phyloP scores from a whole-genome alignment of 768 basidiomycete genomes.

The Pleurotus citrinopileatus region DNA sequence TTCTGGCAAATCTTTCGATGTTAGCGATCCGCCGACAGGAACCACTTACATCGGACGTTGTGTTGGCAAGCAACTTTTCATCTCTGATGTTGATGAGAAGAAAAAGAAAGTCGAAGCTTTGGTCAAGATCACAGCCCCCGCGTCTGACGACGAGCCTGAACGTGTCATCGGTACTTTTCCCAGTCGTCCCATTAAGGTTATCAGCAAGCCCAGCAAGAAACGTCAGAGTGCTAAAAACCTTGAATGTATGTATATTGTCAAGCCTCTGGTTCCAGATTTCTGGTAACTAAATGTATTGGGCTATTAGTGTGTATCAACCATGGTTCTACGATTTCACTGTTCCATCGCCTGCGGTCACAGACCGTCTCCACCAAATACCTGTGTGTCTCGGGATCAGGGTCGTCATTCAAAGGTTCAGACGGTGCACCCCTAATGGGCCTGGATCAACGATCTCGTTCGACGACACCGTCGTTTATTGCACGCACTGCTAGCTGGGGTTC shows the following conservation, averaged over 20 bases:
- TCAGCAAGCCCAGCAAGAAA: slow-evolving; percentile 98
- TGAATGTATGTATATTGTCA: slow-evolving; percentile 61
- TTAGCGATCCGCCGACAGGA: slow-evolving; percentile 71
- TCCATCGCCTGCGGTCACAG: slow-evolving; percentile 94
- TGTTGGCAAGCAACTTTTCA: slow-evolving; percentile 93
- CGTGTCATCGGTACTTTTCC: slow-evolving; percentile 87
- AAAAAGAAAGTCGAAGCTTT: slow-evolving; percentile 94
- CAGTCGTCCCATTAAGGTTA: slow-evolving; percentile 95
- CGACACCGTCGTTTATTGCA: slow-evolving; percentile 84
- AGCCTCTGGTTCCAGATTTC: slow-evolving; percentile 13
- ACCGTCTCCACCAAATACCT: slow-evolving; percentile 96
- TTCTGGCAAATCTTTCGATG: slow-evolving; percentile 81
- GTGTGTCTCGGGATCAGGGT: slow-evolving; percentile 90
- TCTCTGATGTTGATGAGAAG: slow-evolving; percentile 92
- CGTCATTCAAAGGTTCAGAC: slow-evolving; percentile 92
- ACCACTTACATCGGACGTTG: slow-evolving; percentile 92
- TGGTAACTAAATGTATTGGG: slow-evolving; percentile 8
- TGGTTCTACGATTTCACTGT: slow-evolving; percentile 91
- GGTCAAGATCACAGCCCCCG: slow-evolving; percentile 82
- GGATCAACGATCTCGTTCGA: slow-evolving; percentile 65
- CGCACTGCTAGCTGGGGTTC: slow-evolving; percentile 88
- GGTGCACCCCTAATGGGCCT: slow-evolving; percentile 83
- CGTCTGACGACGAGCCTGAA: slow-evolving; percentile 77
- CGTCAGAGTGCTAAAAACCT: slow-evolving; percentile 90
- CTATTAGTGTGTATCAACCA: slow-evolving; percentile 87